Base-by-base conservation (phyloP, 1,284 basidiomycete species). In the Fereydounia khargensis region DNA sequence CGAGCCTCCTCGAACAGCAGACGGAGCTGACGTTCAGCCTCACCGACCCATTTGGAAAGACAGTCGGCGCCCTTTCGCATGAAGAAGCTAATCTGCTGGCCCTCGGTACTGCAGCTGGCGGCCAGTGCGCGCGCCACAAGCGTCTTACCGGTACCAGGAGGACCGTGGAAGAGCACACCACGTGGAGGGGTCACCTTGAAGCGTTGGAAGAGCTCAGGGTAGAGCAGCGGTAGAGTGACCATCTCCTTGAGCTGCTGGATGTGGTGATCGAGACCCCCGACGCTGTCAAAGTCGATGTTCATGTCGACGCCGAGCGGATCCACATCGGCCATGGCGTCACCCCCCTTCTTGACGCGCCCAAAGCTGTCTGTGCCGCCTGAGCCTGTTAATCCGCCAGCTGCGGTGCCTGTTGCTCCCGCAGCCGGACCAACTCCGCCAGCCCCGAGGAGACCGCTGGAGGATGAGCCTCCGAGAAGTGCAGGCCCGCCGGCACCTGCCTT, bases 21-120 rank as follows among this genome's bases (percentile, higher is more conserved):
- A 1, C 95, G 85, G 6, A 98, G 82, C 76, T 98, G 95, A 3
- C 95, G 85, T 73, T 98, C 95, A 2, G 95, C 95, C 78, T 99
- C 95, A 48, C 95, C 95, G 10, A 99, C 94, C 95, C 95, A 99
- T 79, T 98, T 98, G 6, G 91, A 95, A 20, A 98, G 81, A 64
- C 89, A 91, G 77, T 99, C 95, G 18, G 95, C 95, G 30, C 95
- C 95, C 78, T 99, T 99, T 39, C 95, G 88, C 95, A 99, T 98
- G 81, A 96, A 98, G 81, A 99, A 99, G 2, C 89, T 87, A 30
- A 98, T 94, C 65, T 88, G 86, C 65, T 87, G 88, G 23, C 90
- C 92, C 37, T 89, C 85, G 1, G 86, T 86, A 37, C 89, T 86
- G 77, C 90, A 94, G 58, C 89, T 95, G 0, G 94, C 89, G 0